Evolutionary conservation across 129 eudicot species (phyloP), one percentile per base, ranked within the genome.

Genomic region (Centrapalus pauciflorus): DNA sequence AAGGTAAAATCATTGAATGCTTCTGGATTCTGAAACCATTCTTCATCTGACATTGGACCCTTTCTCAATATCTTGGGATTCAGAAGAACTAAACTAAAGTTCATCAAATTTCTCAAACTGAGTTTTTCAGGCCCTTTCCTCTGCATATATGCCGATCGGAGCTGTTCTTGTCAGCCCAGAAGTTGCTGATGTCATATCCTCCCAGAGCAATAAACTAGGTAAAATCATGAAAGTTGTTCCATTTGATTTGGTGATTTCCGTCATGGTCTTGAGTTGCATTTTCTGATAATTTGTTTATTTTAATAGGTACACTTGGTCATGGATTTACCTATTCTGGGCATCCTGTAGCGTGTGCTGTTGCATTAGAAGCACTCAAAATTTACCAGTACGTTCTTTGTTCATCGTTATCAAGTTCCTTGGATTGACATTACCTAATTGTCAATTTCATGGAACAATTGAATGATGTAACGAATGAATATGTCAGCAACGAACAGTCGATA

Each of bases 311-410:
- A 28, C 78, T 91, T 70, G 61, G 84, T 67, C 98, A 91, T 77
- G 98, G 98, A 83, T 91, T 91, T 66, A 87, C 98, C 28, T 88
- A 85, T 78, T 87, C 98, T 32, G 98, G 98, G 58, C 98, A 91
- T 62, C 98, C 98, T 8, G 98, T 91, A 19, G 34, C 98, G 11
- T 91, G 98, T 65, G 98, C 98, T 60, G 98, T 91, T 54, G 98
- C 98, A 33, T 73, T 91, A 66, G 96, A 91, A 81, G 65, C 98
- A 19, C 85, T 91, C 71, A 87, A 83, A 61, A 83, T 91, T 49
- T 91, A 91, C 81, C 79, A 85, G 98, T 91, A 34, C 5, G 48
- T 50, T 58, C 20, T 41, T 59, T 1, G 25, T 28, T 55, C 30
- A 43, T n/a, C 17, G 38, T 55, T 26, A 40, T 21, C 14, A 19